These are phyloP conservation scores for Suillus subaureus DNA, from an alignment of 768 basidiomycete genomes.

Conservation along the genomic window DNA sequence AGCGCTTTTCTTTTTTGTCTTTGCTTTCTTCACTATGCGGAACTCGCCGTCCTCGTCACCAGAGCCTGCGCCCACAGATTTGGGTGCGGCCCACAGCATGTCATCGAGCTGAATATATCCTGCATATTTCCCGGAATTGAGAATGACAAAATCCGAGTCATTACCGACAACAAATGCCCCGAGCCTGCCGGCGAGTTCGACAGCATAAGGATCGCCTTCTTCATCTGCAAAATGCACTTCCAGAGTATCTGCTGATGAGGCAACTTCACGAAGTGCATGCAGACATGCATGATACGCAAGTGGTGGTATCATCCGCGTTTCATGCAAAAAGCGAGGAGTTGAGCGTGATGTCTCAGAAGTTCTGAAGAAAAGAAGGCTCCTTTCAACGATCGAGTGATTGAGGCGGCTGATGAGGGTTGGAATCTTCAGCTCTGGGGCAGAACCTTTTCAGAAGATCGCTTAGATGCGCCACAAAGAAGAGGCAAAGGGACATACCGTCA, in stretches of 20 bases:
- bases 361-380: conserved; percentile 76
- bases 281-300: conserved; percentile 61
- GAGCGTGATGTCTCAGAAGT: conserved; percentile 69
- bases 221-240: conserved; percentile 75
- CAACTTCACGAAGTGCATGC: conserved; percentile 48
- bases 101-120: conserved; percentile 80
- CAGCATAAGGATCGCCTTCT: conserved; percentile 84
- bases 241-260: conserved; percentile 38
- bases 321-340: conserved; percentile 66
- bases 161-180: conserved; percentile 74
- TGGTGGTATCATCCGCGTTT: conserved; percentile 76
- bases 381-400: conserved; percentile 57
- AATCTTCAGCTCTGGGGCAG: conserved; percentile 73
- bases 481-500: conserved; percentile 57
- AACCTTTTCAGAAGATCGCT: conserved; percentile 45
- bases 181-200: conserved; percentile 76
- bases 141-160: conserved; percentile 83
- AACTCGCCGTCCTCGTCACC: conserved; percentile 56
- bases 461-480: neutral
- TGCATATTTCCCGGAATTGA: conserved; percentile 73
- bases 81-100: conserved; percentile 60
- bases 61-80: conserved; percentile 28
- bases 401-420: conserved; percentile 63
- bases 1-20: conserved; percentile 49
- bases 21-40: conserved; percentile 55